A percentile compares a stretch with the other conserved stretches of the same genome.
These are phyloP conservation scores for Lolium perenne DNA, from an alignment of 176 grass and related monocot genomes.

Conservation along the genomic window DNA sequence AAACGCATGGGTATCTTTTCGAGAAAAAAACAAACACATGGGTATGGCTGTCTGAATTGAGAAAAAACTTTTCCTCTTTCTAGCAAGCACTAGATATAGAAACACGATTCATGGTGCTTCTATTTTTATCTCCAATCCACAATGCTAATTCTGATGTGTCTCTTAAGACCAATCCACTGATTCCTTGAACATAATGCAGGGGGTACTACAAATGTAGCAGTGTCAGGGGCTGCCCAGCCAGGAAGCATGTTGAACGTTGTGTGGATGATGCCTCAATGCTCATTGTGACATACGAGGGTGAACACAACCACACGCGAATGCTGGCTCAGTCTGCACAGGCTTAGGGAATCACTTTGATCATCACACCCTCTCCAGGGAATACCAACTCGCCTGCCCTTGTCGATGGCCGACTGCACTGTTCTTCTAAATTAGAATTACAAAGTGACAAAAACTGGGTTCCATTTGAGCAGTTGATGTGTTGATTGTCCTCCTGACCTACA, in stretches of 20 bases:
- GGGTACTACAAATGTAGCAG: constrained; percentile 98
- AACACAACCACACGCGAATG: constrained; percentile 72
- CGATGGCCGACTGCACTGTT: background rate
- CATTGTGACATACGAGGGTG: constrained; percentile 85
- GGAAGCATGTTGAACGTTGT: constrained; percentile 86
- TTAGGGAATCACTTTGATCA: constrained; percentile 30
- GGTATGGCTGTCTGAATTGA: constrained; percentile 27
- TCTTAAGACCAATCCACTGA: background rate
- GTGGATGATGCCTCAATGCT: constrained; percentile 84
- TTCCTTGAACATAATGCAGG: constrained; percentile 53
- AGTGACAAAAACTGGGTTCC: background rate
- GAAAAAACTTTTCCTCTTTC: background rate
- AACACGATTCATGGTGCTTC: background rate
- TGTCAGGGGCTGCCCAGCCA: constrained; percentile 78
- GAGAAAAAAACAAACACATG: constrained; percentile 33
- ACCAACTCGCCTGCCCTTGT: background rate
- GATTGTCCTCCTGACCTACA: constrained; percentile 35
- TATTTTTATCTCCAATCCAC: background rate
- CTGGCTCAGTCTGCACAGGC: constrained; percentile 54
- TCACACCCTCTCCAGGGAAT: constrained; percentile 16
- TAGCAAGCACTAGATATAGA: background rate
- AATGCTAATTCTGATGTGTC: background rate
- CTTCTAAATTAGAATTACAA: constrained; percentile 34
- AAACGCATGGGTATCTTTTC: constrained; percentile 41
- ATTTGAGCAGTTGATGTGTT: constrained; percentile 35